Conservation (phyloP, 352 stramenopile genomes). For the Pythium brachiatum region DNA sequence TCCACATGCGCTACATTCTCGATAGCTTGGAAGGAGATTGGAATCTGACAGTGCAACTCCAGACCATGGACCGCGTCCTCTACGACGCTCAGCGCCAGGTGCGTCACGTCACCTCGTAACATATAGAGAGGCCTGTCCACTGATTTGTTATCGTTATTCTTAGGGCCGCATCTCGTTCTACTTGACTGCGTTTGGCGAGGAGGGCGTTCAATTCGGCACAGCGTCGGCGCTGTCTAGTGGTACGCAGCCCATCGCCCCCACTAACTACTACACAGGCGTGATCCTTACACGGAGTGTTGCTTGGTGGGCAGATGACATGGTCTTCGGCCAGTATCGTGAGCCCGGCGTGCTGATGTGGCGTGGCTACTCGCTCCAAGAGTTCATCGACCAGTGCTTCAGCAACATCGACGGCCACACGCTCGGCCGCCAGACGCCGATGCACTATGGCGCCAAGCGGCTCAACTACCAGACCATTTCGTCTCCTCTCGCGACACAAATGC, state of each 20-base stretch:
- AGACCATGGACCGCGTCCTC: constrained; percentile 97
- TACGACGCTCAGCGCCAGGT: constrained; percentile 92
- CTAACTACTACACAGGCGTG: no score
- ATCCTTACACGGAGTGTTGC: not conserved
- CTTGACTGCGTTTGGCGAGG: constrained; percentile 93
- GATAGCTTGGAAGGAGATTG: not conserved
- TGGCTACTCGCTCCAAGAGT: constrained; percentile 96
- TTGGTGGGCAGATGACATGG: constrained; percentile 75
- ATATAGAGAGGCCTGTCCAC: not conserved
- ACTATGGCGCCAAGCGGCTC: constrained; percentile 94
- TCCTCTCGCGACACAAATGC: constrained; percentile 96
- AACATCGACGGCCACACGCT: constrained; percentile 96
- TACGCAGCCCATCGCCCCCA: constrained; percentile 15
- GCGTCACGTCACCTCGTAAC: not conserved
- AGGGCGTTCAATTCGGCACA: constrained; percentile 95
- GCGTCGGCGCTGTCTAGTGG: constrained; percentile 84
- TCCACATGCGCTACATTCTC: not conserved
- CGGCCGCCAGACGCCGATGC: constrained; percentile 97
- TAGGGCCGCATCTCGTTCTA: constrained; percentile 99
- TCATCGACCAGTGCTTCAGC: constrained; percentile 95
- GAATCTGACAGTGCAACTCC: not conserved
- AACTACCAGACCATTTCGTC: constrained; percentile 99
- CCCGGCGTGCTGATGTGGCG: constrained; percentile 97
- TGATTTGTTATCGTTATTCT: not conserved
- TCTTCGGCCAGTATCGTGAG: constrained; percentile 98